Percentiles rank a stretch among this genome's conserved stretches.
Evolutionary conservation across 805 yeast genomes (phyloP).

Genomic region (Metschnikowia reukaufii): DNA sequence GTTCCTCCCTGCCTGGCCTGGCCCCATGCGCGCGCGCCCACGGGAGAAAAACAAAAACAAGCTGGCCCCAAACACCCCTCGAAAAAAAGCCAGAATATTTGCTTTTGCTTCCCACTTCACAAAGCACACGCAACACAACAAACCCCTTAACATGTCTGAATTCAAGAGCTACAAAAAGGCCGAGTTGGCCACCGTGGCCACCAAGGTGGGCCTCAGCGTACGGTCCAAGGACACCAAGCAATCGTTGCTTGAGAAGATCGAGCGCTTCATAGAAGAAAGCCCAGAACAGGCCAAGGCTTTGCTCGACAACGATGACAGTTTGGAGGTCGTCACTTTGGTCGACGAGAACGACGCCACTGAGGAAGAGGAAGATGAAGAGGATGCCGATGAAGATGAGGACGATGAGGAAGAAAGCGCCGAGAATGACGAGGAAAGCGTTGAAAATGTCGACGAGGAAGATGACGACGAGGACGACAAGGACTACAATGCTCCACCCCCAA

Average conservation of each 20-base stretch:
- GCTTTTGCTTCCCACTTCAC: background rate
- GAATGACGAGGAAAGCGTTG: conserved; percentile 23
- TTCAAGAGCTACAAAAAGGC: conserved; percentile 39
- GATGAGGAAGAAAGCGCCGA: conserved; percentile 29
- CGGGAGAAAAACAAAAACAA: conserved; percentile 11
- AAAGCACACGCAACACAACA: background rate
- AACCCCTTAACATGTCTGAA: conserved; percentile 31
- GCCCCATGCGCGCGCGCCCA: conserved; percentile 7
- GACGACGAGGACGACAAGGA: conserved; percentile 38
- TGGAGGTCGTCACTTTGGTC: conserved; percentile 37
- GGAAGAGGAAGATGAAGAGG: conserved; percentile 25
- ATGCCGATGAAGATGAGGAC: conserved; percentile 29
- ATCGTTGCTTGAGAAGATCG: conserved; percentile 40
- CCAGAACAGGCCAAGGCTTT: conserved; percentile 27
- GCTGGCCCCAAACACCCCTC: conserved; percentile 4
- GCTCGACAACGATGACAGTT: conserved; percentile 28
- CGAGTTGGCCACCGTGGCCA: conserved; percentile 37
- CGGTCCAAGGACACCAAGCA: conserved; percentile 43
- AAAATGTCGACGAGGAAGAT: conserved; percentile 25
- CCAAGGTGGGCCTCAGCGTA: conserved; percentile 35
- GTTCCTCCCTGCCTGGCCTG: too few relatives aligned
- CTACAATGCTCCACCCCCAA: conserved; percentile 40
- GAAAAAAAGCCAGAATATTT: conserved; percentile 1
- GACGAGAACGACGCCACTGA: conserved; percentile 29
- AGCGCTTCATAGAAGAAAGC: conserved; percentile 26